Evolutionary conservation across 2,329 filamentous ascomycete species (phyloP).

Genomic region (Exophiala spinifera): DNA sequence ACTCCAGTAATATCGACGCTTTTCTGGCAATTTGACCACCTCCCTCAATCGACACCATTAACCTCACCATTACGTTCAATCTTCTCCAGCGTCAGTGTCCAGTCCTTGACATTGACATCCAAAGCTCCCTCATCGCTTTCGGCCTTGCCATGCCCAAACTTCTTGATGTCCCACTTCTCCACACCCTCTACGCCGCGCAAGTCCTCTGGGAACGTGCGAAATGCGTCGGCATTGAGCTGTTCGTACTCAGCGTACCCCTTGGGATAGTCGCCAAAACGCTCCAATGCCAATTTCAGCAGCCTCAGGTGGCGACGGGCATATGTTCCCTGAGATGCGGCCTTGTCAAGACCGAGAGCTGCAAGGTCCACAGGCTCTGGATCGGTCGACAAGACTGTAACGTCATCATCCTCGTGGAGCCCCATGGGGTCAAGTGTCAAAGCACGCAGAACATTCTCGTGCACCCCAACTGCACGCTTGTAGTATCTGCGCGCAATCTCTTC

Average conservation of each 20-base stretch:
- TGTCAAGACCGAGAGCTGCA: constrained; percentile 20
- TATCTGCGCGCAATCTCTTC: constrained; percentile 23
- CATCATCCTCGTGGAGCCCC: constrained; percentile 13
- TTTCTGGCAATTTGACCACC: too few species aligned
- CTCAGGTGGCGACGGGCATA: constrained; percentile 38
- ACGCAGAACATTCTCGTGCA: constrained; percentile 30
- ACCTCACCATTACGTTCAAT: too few species aligned
- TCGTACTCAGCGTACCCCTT: constrained; percentile 51
- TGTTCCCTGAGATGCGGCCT: constrained; percentile 31
- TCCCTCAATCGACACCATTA: too few species aligned
- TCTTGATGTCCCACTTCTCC: constrained; percentile 49
- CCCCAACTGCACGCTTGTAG: constrained; percentile 36
- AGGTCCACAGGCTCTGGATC: constrained; percentile 24
- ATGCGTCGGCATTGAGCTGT: constrained; percentile 37
- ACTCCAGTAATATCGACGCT: too few species aligned
- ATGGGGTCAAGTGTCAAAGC: neutral
- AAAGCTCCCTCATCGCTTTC: constrained; percentile 30
- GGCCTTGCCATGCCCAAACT: constrained; percentile 47
- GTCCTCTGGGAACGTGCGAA: too few species aligned
- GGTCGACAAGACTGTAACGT: constrained; percentile 6
- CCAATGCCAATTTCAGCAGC: constrained; percentile 40
- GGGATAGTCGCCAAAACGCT: constrained; percentile 42
- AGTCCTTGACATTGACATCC: too few species aligned
- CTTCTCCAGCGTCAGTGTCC: too few species aligned
- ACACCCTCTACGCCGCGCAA: constrained; percentile 37